Base-by-base conservation (phyloP, 495 filamentous ascomycete species). In the Mycothermus thermophilus region DNA sequence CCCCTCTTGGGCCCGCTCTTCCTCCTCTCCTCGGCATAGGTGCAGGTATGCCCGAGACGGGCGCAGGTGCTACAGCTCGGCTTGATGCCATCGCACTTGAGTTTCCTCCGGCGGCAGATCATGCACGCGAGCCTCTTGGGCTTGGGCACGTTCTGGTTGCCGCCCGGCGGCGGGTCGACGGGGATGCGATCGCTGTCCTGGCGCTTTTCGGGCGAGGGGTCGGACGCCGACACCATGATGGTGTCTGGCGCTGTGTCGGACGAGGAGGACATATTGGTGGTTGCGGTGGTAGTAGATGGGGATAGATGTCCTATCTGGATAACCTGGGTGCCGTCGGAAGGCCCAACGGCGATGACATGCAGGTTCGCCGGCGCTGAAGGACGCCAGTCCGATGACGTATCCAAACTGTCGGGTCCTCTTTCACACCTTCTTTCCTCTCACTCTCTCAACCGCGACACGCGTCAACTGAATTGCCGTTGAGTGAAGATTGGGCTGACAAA, bases 1-100 rank as follows among this genome's bases (percentile, higher is more conserved):
- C 90, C 90, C 52, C 92, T 72, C 64, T 96, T 99, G 3, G 90
- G 90, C 7, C 90, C 90, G 57, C 90, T 96, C 69, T 99, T 99
- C 62, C 85, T 83, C 52, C 90, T 74, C 32, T 87, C 79, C 60
- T 99, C 90, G 60, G 96, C 90, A 50, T 95, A 99, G 9, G 82
- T 74, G 64, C 90, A 99, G 36, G 77, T 76, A 60, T 99, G 90
- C 24, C 82, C 77, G 35, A 99, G 61, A 32, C 90, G 69, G 11
- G 80, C 75, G 55, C 90, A 99, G 15, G 88, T 99, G 48, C 80
- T 84, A 55, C 90, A 99, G 48, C 80, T 90, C 9, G 90, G 90
- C 41, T 78, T 75, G 27, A 62, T 53, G 35, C 80, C 79, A 46
- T 84, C 77, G 52, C 80, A 84, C 44, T 81, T 80, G 32, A 97